These are phyloP conservation scores for Capronia epimyces DNA, from an alignment of 2,329 filamentous ascomycete species.

Conservation along the genomic window DNA sequence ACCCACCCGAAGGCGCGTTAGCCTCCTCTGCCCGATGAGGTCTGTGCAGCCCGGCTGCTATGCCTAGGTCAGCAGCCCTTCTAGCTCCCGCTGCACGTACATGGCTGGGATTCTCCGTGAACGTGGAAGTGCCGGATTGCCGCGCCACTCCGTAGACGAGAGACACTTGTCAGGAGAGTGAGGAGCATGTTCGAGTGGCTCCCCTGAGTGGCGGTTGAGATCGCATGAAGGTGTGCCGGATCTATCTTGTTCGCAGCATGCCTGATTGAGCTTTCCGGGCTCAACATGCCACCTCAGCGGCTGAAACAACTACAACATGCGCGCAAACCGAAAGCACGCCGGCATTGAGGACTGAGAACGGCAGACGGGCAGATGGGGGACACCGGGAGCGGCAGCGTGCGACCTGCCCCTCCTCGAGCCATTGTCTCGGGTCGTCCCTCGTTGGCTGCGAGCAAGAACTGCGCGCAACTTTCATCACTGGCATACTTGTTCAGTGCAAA, in stretches of 20 bases:
- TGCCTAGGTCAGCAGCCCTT: neutral
- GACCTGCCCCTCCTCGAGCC: slow-evolving; percentile 13
- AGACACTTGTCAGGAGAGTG: neutral
- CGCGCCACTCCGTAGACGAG: neutral
- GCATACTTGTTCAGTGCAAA: neutral
- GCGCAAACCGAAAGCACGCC: neutral
- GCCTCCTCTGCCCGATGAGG: neutral
- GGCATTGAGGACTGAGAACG: too few species aligned
- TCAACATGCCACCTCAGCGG: neutral
- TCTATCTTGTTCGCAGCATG: neutral
- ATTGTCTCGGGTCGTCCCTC: slow-evolving; percentile 15
- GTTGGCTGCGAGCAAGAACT: neutral
- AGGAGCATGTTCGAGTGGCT: neutral
- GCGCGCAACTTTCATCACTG: slow-evolving; percentile 13
- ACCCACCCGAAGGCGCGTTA: neutral
- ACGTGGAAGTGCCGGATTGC: slow-evolving; percentile 1
- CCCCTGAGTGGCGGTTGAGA: neutral
- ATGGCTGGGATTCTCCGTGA: neutral
- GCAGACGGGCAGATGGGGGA: neutral
- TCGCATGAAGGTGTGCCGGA: neutral
- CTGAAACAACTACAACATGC: neutral
- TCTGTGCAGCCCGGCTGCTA: neutral
- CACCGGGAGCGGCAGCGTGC: slow-evolving; percentile 3
- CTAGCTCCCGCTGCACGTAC: neutral
- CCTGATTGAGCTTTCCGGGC: neutral